Percentiles rank a stretch among this genome's conserved stretches.
phyloP scores from a whole-genome alignment of 2,329 filamentous ascomycete species.

The Penicillium sp. region DNA sequence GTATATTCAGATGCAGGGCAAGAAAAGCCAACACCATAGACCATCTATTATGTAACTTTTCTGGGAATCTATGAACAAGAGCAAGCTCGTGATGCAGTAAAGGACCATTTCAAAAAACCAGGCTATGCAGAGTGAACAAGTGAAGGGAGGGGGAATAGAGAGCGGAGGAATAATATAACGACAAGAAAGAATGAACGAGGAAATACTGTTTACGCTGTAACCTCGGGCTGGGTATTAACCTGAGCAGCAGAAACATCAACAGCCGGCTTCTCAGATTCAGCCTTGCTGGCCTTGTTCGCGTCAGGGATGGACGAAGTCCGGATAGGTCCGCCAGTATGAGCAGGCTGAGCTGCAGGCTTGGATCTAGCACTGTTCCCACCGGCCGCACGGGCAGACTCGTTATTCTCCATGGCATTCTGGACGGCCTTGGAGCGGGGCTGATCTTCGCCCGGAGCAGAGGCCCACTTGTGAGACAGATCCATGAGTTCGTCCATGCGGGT shows the following conservation, averaged over 20 bases:
- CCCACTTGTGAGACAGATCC: slow-evolving; percentile 33
- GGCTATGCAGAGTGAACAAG: slow-evolving; percentile 26
- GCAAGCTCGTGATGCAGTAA: slow-evolving; percentile 16
- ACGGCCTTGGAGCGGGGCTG: slow-evolving; percentile 31
- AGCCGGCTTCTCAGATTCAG: slow-evolving; percentile 21
- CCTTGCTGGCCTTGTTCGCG: slow-evolving; percentile 23
- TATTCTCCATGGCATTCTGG: slow-evolving; percentile 39
- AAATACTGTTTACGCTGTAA: slow-evolving; percentile 22
- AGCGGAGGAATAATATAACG: not conserved
- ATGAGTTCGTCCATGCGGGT: slow-evolving; percentile 67
- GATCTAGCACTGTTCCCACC: slow-evolving; percentile 32
- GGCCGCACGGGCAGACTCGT: slow-evolving; percentile 41
- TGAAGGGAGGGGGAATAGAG: not conserved
- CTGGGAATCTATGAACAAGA: slow-evolving; percentile 17
- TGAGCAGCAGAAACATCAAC: slow-evolving; percentile 26
- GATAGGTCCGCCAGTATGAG: slow-evolving; percentile 36
- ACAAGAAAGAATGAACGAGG: not conserved
- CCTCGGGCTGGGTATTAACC: slow-evolving; percentile 26
- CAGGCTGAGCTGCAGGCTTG: slow-evolving; percentile 27
- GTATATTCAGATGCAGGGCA: not conserved
- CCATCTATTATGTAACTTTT: slow-evolving; percentile 17
- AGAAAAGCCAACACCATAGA: not conserved
- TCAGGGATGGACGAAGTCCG: slow-evolving; percentile 38
- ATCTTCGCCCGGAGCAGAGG: slow-evolving; percentile 15
- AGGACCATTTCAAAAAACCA: slow-evolving; percentile 16